Evolutionary conservation across 164 flowering plant species (phyloP).

Genomic region (Aristolochia californica): DNA sequence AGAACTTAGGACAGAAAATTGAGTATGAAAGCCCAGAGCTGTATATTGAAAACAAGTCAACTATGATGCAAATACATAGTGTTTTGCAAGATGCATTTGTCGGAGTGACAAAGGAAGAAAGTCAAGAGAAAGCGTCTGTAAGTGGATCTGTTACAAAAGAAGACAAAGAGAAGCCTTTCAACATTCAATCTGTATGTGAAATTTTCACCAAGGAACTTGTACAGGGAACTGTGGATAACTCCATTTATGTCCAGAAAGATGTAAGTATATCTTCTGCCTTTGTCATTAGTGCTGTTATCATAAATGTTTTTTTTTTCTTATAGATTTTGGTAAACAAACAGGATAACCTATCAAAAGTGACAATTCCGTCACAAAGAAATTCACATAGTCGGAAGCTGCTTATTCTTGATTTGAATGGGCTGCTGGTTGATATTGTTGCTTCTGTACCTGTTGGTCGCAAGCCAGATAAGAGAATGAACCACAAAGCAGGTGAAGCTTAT

Average conservation of each 20-base stretch:
- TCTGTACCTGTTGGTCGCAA: conserved; percentile 29
- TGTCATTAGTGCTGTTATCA: background rate
- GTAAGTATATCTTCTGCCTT: background rate
- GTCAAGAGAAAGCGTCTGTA: too few species aligned
- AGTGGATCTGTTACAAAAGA: too few species aligned
- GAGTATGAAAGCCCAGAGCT: too few species aligned
- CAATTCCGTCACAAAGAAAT: conserved; percentile 5
- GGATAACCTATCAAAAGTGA: conserved; percentile 5
- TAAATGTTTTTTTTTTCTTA: conserved; percentile 3
- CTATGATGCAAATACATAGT: too few species aligned
- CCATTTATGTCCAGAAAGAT: background rate
- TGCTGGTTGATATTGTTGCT: conserved; percentile 64
- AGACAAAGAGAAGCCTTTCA: background rate
- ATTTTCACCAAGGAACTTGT: background rate
- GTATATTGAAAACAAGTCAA: too few species aligned
- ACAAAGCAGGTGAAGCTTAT: conserved; percentile 47
- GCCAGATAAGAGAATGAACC: conserved; percentile 32
- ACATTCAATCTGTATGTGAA: conserved; percentile 3
- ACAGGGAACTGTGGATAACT: background rate
- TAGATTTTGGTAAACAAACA: background rate
- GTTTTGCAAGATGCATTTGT: too few species aligned
- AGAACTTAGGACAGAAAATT: too few species aligned
- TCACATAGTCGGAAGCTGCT: conserved; percentile 48
- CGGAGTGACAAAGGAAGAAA: too few species aligned
- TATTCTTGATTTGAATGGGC: conserved; percentile 81